phyloP scores from a whole-genome alignment of 352 stramenopile genomes.

The Globisporangium lucens region DNA sequence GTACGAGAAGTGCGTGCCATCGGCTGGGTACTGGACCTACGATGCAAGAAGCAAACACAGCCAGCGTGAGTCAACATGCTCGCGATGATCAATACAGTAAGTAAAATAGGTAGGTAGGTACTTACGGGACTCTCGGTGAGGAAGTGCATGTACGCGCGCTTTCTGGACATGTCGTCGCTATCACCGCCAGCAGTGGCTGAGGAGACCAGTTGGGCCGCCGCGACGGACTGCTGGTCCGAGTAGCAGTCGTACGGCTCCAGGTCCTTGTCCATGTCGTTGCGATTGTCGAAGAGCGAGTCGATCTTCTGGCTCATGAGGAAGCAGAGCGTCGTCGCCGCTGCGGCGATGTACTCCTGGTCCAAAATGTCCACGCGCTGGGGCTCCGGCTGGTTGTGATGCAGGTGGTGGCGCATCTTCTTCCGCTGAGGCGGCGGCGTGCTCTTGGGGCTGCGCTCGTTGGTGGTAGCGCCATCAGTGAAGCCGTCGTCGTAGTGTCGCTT shows the following conservation, averaged over 20 bases:
- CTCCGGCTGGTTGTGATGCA: slow-evolving; percentile 15
- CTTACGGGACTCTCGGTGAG: slow-evolving; percentile 54
- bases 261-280: slow-evolving; percentile 43
- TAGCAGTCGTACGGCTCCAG: slow-evolving; percentile 81
- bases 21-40: slow-evolving; percentile 19
- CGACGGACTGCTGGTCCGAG: slow-evolving; percentile 20
- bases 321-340: slow-evolving; percentile 72
- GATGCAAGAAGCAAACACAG: neutral
- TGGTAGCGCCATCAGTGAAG: neutral
- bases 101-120: neutral
- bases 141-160: slow-evolving; percentile 79
- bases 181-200: neutral
- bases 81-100: neutral
- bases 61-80: neutral
- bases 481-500: slow-evolving; percentile 14
- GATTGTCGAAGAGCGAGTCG: slow-evolving; percentile 68
- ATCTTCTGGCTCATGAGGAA: slow-evolving; percentile 87
- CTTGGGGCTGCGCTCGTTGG: slow-evolving; percentile 17
- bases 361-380: slow-evolving; percentile 38
- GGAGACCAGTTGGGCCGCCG: neutral
- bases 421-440: slow-evolving; percentile 15
- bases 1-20: slow-evolving; percentile 34
- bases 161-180: slow-evolving; percentile 35
- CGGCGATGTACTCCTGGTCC: slow-evolving; percentile 79
- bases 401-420: slow-evolving; percentile 60